phyloP scores from a whole-genome alignment of 208 protist species.

The Sergeia podlipaevii region DNA sequence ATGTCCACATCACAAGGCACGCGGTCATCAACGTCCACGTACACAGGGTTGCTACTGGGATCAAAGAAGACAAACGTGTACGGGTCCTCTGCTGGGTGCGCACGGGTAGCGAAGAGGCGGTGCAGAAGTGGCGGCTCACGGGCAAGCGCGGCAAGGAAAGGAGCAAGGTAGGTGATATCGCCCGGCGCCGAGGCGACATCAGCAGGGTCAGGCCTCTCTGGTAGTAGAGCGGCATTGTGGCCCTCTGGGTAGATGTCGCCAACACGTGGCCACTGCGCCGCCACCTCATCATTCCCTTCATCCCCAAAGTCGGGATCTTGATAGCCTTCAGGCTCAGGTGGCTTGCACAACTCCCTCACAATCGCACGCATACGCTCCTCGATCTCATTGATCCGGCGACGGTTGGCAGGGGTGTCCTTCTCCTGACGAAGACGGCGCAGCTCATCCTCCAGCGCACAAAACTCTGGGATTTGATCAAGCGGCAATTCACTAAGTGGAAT shows the following conservation, averaged over 20 bases:
- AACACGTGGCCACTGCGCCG: constrained; percentile 24
- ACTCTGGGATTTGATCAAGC: constrained; percentile 48
- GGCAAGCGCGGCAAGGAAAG: constrained; percentile 23
- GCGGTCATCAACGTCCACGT: constrained; percentile 33
- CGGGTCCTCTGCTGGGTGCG: constrained; percentile 12
- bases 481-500: constrained; percentile 47
- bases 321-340: constrained; percentile 53
- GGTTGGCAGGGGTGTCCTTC: constrained; percentile 50
- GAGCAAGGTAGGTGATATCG: constrained; percentile 16
- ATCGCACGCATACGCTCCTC: constrained; percentile 38
- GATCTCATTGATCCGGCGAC: constrained; percentile 19
- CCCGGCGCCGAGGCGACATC: constrained; percentile 16
- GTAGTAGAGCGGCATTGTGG: constrained; percentile 4
- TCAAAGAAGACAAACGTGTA: constrained; percentile 31
- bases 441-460: constrained; percentile 37
- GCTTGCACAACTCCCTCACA: constrained; percentile 41
- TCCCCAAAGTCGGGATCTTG: constrained; percentile 73
- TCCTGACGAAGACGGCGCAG: constrained; percentile 34
- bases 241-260: constrained; percentile 29
- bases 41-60: constrained; percentile 17
- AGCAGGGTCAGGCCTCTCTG: neutral
- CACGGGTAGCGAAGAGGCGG: constrained; percentile 11
- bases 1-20: constrained; percentile 17
- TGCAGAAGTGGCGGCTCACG: constrained; percentile 12
- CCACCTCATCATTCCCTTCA: constrained; percentile 20